These are phyloP conservation scores for Phytopythium montanum DNA, from an alignment of 352 stramenopile species.

Conservation along the genomic window DNA sequence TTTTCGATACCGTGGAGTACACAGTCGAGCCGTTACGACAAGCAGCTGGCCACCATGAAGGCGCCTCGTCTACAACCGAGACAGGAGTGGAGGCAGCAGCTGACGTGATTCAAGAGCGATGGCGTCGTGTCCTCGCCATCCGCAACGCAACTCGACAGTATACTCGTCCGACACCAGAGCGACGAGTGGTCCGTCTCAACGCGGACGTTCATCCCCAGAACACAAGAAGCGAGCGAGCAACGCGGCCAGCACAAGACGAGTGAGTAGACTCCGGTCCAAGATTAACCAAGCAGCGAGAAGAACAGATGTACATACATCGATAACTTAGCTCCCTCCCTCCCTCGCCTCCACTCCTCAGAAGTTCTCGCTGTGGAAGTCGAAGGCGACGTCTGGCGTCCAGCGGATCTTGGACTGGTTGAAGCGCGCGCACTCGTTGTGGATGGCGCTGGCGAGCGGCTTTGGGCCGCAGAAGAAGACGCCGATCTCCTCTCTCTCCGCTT, in stretches of 20 bases:
- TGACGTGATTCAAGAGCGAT: background rate
- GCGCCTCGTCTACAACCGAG: background rate
- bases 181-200: background rate
- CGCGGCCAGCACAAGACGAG: background rate
- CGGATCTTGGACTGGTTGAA: slow-evolving; percentile 49
- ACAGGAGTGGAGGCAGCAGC: background rate
- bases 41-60: background rate
- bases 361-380: slow-evolving; percentile 71
- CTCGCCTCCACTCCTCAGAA: slow-evolving; percentile 22
- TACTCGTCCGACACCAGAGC: background rate
- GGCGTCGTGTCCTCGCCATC: slow-evolving; percentile 1
- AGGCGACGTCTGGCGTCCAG: slow-evolving; percentile 34
- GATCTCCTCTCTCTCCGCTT: slow-evolving; percentile 52
- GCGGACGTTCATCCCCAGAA: background rate
- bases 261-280: background rate
- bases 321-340: no score
- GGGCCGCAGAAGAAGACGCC: slow-evolving; percentile 81
- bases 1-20: background rate
- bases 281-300: background rate
- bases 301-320: no score
- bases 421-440: slow-evolving; percentile 54
- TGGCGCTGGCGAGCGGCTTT: slow-evolving; percentile 43
- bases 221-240: background rate
- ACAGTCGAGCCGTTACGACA: background rate
- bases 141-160: background rate